phyloP scores from a whole-genome alignment of 441 rosid species.

The Jatropha multifida region DNA sequence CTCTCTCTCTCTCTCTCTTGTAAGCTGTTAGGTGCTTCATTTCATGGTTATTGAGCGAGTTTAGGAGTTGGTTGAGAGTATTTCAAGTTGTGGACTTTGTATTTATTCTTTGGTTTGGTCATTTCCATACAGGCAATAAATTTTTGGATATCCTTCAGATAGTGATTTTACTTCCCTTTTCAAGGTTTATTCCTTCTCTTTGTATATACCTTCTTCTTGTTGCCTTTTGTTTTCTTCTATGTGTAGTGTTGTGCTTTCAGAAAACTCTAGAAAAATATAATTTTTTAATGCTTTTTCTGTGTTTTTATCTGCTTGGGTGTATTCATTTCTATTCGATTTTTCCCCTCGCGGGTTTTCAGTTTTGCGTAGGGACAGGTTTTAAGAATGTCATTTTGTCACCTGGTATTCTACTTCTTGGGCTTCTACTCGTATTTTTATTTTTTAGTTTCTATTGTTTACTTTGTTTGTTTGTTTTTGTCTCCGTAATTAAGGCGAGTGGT shows the following conservation, averaged over 20 bases:
- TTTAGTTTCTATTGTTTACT: constrained; percentile 11
- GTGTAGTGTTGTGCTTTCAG: constrained; percentile 36
- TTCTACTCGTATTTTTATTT: constrained; percentile 21
- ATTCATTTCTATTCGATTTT: constrained; percentile 36
- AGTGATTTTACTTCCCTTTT: constrained; percentile 84
- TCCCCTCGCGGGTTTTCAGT: constrained; percentile 25
- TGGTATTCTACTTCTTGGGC: constrained; percentile 40
- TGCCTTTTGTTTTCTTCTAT: constrained; percentile 47
- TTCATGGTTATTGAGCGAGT: constrained; percentile 16
- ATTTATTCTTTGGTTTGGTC: constrained; percentile 18
- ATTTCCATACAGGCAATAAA: constrained; percentile 25
- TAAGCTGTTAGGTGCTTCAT: neutral
- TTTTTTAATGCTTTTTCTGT: constrained; percentile 30
- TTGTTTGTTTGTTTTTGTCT: constrained; percentile 25
- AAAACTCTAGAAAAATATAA: constrained; percentile 5
- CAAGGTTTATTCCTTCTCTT: constrained; percentile 91
- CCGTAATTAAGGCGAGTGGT: constrained; percentile 34
- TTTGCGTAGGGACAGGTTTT: constrained; percentile 46
- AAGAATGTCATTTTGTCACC: constrained; percentile 56
- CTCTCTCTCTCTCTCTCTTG: neutral
- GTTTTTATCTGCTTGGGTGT: constrained; percentile 63
- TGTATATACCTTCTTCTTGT: constrained; percentile 47
- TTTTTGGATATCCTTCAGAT: constrained; percentile 40
- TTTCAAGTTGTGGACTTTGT: constrained; percentile 16
- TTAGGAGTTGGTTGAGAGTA: constrained; percentile 28